Percentiles rank a stretch among this genome's conserved stretches.
phyloP scores from a whole-genome alignment of 2,329 filamentous ascomycete genomes.

The Incumbomyces lentus region DNA sequence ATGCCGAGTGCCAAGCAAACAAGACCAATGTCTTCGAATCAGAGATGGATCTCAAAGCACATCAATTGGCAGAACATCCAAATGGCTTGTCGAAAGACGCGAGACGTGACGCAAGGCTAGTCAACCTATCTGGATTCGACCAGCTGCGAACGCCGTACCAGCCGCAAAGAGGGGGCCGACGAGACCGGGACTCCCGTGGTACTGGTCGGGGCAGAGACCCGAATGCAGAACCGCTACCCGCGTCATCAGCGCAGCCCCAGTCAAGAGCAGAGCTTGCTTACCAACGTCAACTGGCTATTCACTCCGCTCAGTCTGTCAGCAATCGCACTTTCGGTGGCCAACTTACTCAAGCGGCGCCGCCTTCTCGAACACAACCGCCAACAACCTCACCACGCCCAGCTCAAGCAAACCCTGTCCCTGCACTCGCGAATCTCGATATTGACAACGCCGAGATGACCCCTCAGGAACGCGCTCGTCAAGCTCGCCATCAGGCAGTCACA shows the following conservation, averaged over 20 bases:
- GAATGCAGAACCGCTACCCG: slow-evolving; percentile 68
- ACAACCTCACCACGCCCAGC: slow-evolving; percentile 16
- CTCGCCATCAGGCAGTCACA: slow-evolving; percentile 74
- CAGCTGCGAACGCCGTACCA: slow-evolving; percentile 60
- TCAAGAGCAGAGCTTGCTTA: slow-evolving; percentile 81
- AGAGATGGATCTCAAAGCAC: slow-evolving; percentile 87
- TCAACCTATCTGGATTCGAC: slow-evolving; percentile 82
- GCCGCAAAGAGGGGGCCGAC: slow-evolving; percentile 43
- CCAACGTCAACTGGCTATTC: slow-evolving; percentile 83
- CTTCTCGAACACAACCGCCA: slow-evolving; percentile 19
- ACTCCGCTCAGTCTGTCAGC: slow-evolving; percentile 71
- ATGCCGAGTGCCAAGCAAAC: slow-evolving; percentile 85
- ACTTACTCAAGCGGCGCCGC: slow-evolving; percentile 46
- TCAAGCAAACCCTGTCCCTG: slow-evolving; percentile 23
- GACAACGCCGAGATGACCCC: slow-evolving; percentile 48
- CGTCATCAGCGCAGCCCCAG: slow-evolving; percentile 67
- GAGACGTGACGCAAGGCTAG: slow-evolving; percentile 68
- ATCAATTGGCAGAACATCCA: slow-evolving; percentile 76
- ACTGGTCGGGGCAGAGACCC: slow-evolving; percentile 69
- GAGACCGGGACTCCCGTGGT: slow-evolving; percentile 39
- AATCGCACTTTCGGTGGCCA: slow-evolving; percentile 77
- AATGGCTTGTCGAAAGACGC: slow-evolving; percentile 71
- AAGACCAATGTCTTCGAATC: slow-evolving; percentile 96
- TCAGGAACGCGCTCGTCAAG: slow-evolving; percentile 68
- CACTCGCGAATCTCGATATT: slow-evolving; percentile 45